phyloP scores from a whole-genome alignment of 2,329 filamentous ascomycete species.

The Geosmithia morbida region DNA sequence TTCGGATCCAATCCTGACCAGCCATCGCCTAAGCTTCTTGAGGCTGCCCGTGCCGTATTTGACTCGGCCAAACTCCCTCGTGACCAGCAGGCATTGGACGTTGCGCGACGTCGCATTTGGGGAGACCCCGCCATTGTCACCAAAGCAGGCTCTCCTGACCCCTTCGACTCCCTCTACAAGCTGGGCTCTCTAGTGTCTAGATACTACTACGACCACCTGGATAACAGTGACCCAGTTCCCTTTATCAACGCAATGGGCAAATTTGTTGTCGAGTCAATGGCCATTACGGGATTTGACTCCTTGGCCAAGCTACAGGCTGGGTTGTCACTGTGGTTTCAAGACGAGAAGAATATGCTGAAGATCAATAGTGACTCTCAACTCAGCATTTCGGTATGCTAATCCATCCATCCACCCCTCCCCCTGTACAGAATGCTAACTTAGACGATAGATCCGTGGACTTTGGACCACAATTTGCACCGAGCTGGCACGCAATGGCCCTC shows the following conservation, averaged over 20 bases:
- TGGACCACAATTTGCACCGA: slow-evolving; percentile 34
- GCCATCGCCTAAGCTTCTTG: slow-evolving; percentile 13
- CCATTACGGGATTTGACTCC: slow-evolving; percentile 35
- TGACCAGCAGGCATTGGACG: slow-evolving; percentile 49
- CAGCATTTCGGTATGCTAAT: slow-evolving; percentile 26
- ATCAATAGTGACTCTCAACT: slow-evolving; percentile 23
- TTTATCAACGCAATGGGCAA: slow-evolving; percentile 39
- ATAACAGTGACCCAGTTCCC: slow-evolving; percentile 20
- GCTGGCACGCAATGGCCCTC: slow-evolving; percentile 17
- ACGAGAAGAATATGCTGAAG: slow-evolving; percentile 29
- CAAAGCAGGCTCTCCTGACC: slow-evolving; percentile 37
- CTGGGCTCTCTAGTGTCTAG: slow-evolving; percentile 38
- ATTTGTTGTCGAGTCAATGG: slow-evolving; percentile 35
- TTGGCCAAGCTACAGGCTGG: slow-evolving; percentile 48
- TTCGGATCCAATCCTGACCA: slow-evolving; percentile 6
- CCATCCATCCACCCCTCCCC: not conserved
- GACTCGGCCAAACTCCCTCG: slow-evolving; percentile 37
- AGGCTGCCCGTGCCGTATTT: slow-evolving; percentile 26
- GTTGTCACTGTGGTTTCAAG: slow-evolving; percentile 48
- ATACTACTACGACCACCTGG: slow-evolving; percentile 34
- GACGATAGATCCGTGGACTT: slow-evolving; percentile 25
- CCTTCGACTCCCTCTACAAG: slow-evolving; percentile 52
- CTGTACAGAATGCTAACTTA: slow-evolving; percentile 10
- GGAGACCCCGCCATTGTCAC: slow-evolving; percentile 13
- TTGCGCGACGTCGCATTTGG: slow-evolving; percentile 53